Evolutionary conservation across 805 yeast species (phyloP).

Genomic region (Hyphopichia homilentoma): DNA sequence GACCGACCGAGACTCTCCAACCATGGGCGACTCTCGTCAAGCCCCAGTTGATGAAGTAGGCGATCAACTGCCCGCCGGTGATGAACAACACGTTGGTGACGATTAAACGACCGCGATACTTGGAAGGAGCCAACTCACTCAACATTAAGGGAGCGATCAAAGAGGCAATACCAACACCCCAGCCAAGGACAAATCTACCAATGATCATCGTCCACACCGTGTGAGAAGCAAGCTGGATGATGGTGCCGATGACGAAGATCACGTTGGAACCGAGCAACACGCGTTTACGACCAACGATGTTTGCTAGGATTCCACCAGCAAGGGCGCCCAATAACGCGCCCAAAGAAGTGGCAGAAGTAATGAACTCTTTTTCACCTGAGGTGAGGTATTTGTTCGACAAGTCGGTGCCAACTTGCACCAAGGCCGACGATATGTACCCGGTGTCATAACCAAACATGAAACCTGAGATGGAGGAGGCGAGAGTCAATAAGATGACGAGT

Average conservation of each 20-base stretch:
- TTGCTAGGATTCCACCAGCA: conserved; percentile 79
- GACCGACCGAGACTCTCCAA: conserved; percentile 90
- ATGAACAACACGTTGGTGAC: conserved; percentile 84
- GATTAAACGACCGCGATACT: conserved; percentile 87
- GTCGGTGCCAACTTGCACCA: conserved; percentile 80
- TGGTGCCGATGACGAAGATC: conserved; percentile 80
- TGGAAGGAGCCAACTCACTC: conserved; percentile 87
- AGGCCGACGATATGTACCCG: conserved; percentile 92
- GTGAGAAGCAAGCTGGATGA: conserved; percentile 76
- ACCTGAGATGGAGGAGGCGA: conserved; percentile 85
- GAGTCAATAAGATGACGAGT: conserved; percentile 64
- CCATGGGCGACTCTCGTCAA: conserved; percentile 70
- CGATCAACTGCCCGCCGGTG: conserved; percentile 93
- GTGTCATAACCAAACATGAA: conserved; percentile 98
- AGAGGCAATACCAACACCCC: conserved; percentile 95
- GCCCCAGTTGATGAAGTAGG: conserved; percentile 93
- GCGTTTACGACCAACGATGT: conserved; percentile 78
- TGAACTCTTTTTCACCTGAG: conserved; percentile 79
- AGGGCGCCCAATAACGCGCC: conserved; percentile 86
- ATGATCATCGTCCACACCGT: conserved; percentile 87
- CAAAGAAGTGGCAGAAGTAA: conserved; percentile 90
- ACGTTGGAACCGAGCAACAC: conserved; percentile 80
- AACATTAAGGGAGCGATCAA: conserved; percentile 92
- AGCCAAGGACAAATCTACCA: conserved; percentile 92
- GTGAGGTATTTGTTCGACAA: conserved; percentile 55